Evolutionary conservation across 768 basidiomycete genomes (phyloP), one percentile per base, ranked within the genome.

Genomic region (Suillus placidus): DNA sequence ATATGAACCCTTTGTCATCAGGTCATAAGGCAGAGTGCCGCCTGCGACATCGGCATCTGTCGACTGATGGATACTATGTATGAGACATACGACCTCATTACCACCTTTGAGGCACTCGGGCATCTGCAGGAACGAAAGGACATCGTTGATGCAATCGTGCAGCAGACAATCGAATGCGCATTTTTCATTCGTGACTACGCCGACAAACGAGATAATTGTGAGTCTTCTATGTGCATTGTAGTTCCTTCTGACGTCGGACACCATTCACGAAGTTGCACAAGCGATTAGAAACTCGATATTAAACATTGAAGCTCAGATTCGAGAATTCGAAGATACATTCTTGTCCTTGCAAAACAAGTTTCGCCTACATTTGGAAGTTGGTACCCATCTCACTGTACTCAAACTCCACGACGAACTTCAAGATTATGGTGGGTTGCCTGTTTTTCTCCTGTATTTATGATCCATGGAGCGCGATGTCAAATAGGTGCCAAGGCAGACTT

Each of bases 181-280:
- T 74, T 74, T 64, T 76, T 76, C 45, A 73, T 76, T 34, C 67
- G 63, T 10, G 73, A 71, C 38, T 73, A 74, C 56, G 69, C 8
- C 9, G 45, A 45, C n/a, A n/a, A n/a, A 9, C 45, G 45, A 45
- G 20, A 20, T 10, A 45, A 45, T 4, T 20, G 45, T 45, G 4
- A 45, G 45, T 45, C 4, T n/a, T 20, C 9, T n/a, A 20, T 20
- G 20, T 20, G 4, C 40, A 16, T 16, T 42, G 16, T 42, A 42
- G 16, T 42, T 42, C 40, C 40, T 42, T 42, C 40, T 16, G 16
- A 42, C 14, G 14, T 42, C 40, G 14, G 40, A 42, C 40, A 42
- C 8, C 20, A 45, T 45, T 45, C 8, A 45, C 20, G 45, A 45
- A 45, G 45, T 45, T 20, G 45, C 20, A 9, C 45, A 45, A 45